These are phyloP conservation scores for Peronospora belbahrii DNA, from an alignment of 352 stramenopile genomes.

Conservation along the genomic window DNA sequence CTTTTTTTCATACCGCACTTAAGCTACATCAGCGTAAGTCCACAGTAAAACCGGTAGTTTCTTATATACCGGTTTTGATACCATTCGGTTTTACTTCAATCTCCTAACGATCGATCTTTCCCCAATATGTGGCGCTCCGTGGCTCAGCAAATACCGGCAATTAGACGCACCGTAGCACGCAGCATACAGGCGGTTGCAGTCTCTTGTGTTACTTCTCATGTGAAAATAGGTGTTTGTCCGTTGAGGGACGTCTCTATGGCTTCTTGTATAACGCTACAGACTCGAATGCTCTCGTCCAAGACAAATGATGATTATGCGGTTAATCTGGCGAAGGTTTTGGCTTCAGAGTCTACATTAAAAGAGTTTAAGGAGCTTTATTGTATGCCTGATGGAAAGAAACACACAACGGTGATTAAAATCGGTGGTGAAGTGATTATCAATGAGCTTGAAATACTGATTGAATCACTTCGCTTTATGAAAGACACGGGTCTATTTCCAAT, in stretches of 20 bases:
- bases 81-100: too few species aligned
- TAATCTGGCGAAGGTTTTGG: constrained; percentile 54
- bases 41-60: too few species aligned
- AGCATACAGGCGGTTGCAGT: constrained; percentile 9
- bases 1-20: constrained; percentile 8
- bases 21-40: too few species aligned
- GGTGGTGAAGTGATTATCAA: constrained; percentile 84
- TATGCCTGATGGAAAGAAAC: constrained; percentile 54
- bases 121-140: constrained; percentile 28
- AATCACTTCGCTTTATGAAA: constrained; percentile 79
- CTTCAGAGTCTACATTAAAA: constrained; percentile 43
- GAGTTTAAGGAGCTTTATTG: constrained; percentile 73
- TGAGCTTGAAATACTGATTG: constrained; percentile 78
- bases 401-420: constrained; percentile 86
- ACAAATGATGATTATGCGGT: constrained; percentile 29
- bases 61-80: too few species aligned
- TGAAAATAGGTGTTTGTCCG: not conserved
- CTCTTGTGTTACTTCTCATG: not conserved
- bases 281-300: constrained; percentile 17
- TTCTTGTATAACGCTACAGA: constrained; percentile 3
- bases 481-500: constrained; percentile 81
- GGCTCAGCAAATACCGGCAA: constrained; percentile 19
- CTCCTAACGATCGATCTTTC: not conserved
- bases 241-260: not conserved
- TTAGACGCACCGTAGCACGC: constrained; percentile 8